These are phyloP conservation scores for Psilocybe cubensis DNA, from an alignment of 768 basidiomycete genomes.

Conservation along the genomic window DNA sequence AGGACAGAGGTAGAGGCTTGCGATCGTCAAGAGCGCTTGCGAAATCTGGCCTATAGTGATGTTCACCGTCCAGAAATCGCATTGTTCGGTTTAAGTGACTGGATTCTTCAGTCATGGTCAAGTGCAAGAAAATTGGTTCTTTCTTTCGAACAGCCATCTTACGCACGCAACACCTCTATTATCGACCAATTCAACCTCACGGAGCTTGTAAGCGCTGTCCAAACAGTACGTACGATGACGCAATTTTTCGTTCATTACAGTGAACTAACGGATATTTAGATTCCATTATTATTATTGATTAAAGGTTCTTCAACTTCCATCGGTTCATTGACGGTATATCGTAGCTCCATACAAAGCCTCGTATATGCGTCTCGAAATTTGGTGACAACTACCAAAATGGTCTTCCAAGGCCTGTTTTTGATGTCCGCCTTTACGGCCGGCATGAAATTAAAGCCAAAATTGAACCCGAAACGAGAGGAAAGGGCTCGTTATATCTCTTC, in stretches of 20 bases:
- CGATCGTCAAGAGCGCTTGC: constrained; percentile 76
- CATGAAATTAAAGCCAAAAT: constrained; percentile 66
- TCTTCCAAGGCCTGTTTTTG: constrained; percentile 85
- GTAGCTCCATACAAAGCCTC: constrained; percentile 74
- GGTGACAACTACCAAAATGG: constrained; percentile 66
- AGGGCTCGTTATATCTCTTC: constrained; percentile 48
- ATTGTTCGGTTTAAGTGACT: constrained; percentile 82
- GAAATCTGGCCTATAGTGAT: constrained; percentile 76
- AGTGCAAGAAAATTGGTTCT: constrained; percentile 62
- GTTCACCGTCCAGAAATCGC: constrained; percentile 79
- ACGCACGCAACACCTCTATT: constrained; percentile 47
- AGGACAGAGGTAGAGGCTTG: constrained; percentile 64
- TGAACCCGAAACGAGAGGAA: constrained; percentile 65
- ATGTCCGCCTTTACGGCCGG: constrained; percentile 87
- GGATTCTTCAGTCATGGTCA: constrained; percentile 83
- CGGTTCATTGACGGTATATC: constrained; percentile 82
- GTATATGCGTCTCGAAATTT: constrained; percentile 68
- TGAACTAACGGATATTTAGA: constrained; percentile 42
- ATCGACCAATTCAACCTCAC: constrained; percentile 63
- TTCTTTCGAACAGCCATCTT: constrained; percentile 53
- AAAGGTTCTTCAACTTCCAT: constrained; percentile 76
- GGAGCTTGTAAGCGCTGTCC: constrained; percentile 65
- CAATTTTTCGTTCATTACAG: constrained; percentile 10
- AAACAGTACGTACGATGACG: constrained; percentile 59
- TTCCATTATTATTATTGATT: constrained; percentile 73